Conservation (phyloP, 441 rosid species). For the Cnidoscolus chayamansa region DNA sequence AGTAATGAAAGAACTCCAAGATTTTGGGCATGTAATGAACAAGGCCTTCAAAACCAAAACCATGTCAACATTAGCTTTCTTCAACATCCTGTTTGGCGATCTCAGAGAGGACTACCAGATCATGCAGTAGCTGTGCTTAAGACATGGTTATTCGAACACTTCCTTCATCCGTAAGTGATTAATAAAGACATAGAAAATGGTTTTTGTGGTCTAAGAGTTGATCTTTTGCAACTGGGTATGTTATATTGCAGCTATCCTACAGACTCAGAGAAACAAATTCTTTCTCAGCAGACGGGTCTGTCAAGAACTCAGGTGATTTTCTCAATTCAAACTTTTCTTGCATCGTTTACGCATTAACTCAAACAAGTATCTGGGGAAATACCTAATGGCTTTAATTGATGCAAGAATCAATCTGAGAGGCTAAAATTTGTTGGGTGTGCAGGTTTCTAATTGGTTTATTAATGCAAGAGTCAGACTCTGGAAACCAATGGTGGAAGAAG, state of each 20-base stretch:
- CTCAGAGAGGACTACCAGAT: constrained; percentile 71
- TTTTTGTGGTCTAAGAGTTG: no score
- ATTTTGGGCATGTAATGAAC: constrained; percentile 11
- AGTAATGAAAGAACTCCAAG: constrained; percentile 16
- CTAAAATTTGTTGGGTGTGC: neutral
- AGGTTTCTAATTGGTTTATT: constrained; percentile 62
- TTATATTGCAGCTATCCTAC: constrained; percentile 50
- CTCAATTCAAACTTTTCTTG: neutral
- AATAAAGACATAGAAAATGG: neutral
- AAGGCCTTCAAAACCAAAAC: constrained; percentile 21
- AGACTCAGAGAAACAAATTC: constrained; percentile 53
- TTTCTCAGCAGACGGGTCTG: constrained; percentile 59
- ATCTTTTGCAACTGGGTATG: neutral
- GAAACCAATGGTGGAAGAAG: constrained; percentile 64
- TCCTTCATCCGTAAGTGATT: constrained; percentile 58
- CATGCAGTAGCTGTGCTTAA: constrained; percentile 53
- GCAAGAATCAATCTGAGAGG: constrained; percentile 3
- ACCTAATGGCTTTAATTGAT: neutral
- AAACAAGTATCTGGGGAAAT: neutral
- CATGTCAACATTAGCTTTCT: constrained; percentile 22
- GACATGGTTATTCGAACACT: constrained; percentile 61
- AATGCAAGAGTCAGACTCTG: constrained; percentile 55
- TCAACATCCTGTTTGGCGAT: constrained; percentile 51
- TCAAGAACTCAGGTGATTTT: constrained; percentile 54
- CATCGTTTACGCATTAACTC: no score